Evolutionary conservation across 164 flowering plant species (phyloP).

Genomic region (Chloranthus sessilifolius): DNA sequence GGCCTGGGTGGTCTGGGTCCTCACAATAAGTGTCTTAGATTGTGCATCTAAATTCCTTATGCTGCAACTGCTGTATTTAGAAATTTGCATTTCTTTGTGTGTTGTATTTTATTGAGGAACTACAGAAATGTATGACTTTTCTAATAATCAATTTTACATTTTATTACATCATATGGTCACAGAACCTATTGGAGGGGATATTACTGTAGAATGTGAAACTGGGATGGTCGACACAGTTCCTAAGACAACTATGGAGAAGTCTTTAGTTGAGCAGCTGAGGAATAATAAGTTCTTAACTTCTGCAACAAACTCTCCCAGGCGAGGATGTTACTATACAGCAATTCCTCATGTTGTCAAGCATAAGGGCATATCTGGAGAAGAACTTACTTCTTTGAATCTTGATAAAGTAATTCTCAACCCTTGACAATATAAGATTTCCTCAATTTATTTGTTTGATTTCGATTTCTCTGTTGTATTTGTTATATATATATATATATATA

Average conservation of each 20-base stretch:
- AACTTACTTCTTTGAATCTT: conserved; percentile 80
- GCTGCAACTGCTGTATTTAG: too few relatives aligned
- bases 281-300: conserved; percentile 40
- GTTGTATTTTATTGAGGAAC: too few relatives aligned
- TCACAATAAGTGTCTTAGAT: too few relatives aligned
- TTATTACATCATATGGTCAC: conserved; percentile 12
- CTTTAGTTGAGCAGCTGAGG: conserved; percentile 60
- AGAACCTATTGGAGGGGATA: conserved; percentile 96
- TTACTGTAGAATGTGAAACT: conserved; percentile 58
- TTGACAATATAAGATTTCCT: neutral
- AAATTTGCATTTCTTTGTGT: too few relatives aligned
- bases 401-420: conserved; percentile 59
- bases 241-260: conserved; percentile 56
- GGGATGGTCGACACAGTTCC: conserved; percentile 34
- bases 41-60: too few relatives aligned
- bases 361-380: conserved; percentile 57
- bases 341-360: conserved; percentile 74
- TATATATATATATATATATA: too few relatives aligned
- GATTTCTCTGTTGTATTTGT: too few relatives aligned
- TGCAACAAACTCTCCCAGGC: conserved; percentile 27
- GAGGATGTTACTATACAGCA: conserved; percentile 70
- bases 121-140: too few relatives aligned
- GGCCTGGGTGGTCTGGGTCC: too few relatives aligned
- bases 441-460: neutral
- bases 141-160: neutral